Base-by-base conservation (phyloP, 2,329 filamentous ascomycete species). In the Hyphodiscus sp. region DNA sequence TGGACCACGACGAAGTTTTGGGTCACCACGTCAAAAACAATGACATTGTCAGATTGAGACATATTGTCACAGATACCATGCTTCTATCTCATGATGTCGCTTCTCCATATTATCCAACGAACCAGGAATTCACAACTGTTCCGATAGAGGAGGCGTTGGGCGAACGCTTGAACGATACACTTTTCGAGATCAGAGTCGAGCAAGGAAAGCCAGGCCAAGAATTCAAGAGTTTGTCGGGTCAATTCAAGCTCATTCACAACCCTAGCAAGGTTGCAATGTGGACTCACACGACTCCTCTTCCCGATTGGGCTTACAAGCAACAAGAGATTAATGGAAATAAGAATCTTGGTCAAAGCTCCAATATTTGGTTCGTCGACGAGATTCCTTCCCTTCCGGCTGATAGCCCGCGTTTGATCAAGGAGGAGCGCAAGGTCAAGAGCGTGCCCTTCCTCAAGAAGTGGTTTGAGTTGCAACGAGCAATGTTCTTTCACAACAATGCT, bases 321-420 rank as follows among this genome's bases (percentile, higher is more conserved):
- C 92, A 95, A 67, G 94, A 99, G 70, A 96, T 99, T 76, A 99
- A 99, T 71, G 94, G 94, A 56, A 99, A 99, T 79, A 99, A 99
- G 81, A 95, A 96, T 69, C 76, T 95, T 51, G 78, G 84, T 26
- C 88, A 92, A 58, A 85, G 87, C 68, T 96, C 90, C 69, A 99
- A 99, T 69, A 79, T 96, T 58, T 99, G 94, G 94, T 86, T 87
- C 63, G 87, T 91, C 15, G 94, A 99, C 65, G 89, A 95, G 59
- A 88, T 97, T 50, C 82, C 89, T n/a, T 91, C 86, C 10, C 74
- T 97, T 46, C 75, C 85, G 2, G 76, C 72, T 5, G 89, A 90
- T 62, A 66, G 62, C 51, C 83, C 85, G 62, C 89, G 94, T 54
- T 82, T 89, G 58, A 74, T 83, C 55, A 94, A 87, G 75, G 80